Percentiles rank a stretch among this genome's conserved stretches.
Evolutionary conservation across 2,329 filamentous ascomycete species (phyloP).

Genomic region (Cercospora berteroae): DNA sequence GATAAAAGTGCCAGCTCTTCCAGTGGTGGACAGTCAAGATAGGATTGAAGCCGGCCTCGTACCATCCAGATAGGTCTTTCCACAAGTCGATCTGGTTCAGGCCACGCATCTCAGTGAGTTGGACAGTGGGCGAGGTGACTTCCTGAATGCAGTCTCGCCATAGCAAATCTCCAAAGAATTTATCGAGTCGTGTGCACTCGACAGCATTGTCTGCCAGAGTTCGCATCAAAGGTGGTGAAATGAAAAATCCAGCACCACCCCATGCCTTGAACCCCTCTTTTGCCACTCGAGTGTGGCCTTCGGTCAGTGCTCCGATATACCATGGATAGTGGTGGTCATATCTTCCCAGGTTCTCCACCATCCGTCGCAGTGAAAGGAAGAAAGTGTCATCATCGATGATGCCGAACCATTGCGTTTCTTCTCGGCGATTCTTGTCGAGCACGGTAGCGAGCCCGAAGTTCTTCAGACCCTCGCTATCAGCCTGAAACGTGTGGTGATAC

Average conservation of each 20-base stretch:
- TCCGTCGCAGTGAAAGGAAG: conserved; percentile 29
- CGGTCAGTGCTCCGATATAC: conserved; percentile 32
- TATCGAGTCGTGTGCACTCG: conserved; percentile 26
- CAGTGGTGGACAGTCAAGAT: conserved; percentile 34
- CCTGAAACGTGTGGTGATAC: conserved; percentile 19
- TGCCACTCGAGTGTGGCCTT: conserved; percentile 28
- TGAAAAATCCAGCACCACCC: conserved; percentile 34
- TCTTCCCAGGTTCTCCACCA: conserved; percentile 25
- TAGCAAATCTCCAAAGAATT: conserved; percentile 29
- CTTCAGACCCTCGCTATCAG: conserved; percentile 28
- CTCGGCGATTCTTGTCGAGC: conserved; percentile 21
- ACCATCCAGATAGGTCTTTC: conserved; percentile 31
- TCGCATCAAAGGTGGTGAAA: conserved; percentile 31
- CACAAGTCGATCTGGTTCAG: conserved; percentile 34
- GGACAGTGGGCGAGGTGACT: conserved; percentile 30
- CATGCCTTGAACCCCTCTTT: conserved; percentile 34
- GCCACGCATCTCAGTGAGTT: conserved; percentile 29
- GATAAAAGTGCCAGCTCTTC: conserved; percentile 33
- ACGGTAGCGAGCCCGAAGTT: conserved; percentile 31
- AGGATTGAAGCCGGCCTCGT: conserved; percentile 29
- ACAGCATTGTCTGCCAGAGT: conserved; percentile 25
- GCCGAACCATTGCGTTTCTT: conserved; percentile 30
- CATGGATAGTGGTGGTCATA: conserved; percentile 25
- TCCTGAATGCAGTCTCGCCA: conserved; percentile 32
- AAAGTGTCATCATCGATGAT: conserved; percentile 36